Conservation (phyloP, 139 green algal species). For the Cymbomonas tetramitiformis region DNA sequence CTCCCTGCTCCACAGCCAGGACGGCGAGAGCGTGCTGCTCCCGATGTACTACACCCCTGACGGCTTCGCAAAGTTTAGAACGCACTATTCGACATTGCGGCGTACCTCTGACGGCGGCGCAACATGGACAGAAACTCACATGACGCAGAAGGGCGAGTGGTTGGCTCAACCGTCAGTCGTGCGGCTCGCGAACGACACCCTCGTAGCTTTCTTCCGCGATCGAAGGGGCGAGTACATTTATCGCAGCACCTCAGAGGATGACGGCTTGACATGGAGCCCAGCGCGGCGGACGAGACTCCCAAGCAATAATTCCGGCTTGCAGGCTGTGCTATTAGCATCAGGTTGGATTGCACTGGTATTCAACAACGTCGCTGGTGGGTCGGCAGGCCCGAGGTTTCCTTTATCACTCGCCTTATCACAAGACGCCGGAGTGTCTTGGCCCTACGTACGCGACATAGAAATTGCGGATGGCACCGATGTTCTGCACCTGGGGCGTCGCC, state of each 20-base stretch:
- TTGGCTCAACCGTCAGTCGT: background rate
- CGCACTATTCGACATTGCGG: background rate
- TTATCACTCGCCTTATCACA: constrained; percentile 11
- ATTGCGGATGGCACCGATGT: too few species aligned
- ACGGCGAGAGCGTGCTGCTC: background rate
- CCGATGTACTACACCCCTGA: background rate
- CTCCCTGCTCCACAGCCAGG: background rate
- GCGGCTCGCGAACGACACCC: background rate
- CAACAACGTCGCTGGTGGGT: constrained; percentile 15
- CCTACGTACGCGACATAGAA: constrained; percentile 10
- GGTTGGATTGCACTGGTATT: constrained; percentile 13
- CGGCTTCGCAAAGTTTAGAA: background rate
- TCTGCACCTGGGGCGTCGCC: too few species aligned
- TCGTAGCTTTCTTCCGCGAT: background rate
- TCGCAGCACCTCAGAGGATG: background rate
- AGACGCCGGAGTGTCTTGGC: constrained; percentile 9
- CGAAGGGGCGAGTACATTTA: background rate
- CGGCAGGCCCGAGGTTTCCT: background rate
- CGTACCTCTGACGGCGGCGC: background rate
- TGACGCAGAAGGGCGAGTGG: background rate
- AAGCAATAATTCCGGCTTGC: constrained; percentile 13
- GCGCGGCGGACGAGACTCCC: constrained; percentile 1
- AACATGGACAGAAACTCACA: background rate
- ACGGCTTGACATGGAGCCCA: background rate
- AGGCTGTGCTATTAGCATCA: background rate